A percentile compares a stretch with the other conserved stretches of the same genome.
Evolutionary conservation across 2,329 filamentous ascomycete genomes (phyloP).

Genomic region (Colletotrichum costaricense): DNA sequence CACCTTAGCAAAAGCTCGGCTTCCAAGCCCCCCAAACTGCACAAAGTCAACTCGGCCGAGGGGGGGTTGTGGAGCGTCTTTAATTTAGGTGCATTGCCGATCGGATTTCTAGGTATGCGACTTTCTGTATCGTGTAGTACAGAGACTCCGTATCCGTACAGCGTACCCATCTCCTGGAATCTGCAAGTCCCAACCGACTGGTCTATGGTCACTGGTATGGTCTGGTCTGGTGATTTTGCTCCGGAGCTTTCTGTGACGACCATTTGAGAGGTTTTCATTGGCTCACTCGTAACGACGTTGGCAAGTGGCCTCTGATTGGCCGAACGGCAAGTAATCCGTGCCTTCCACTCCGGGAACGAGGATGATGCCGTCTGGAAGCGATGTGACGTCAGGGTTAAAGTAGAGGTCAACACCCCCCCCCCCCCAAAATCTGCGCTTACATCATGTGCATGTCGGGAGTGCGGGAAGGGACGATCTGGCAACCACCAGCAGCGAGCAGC

Average conservation of each 20-base stretch:
- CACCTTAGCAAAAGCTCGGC: no score
- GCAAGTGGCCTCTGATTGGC: slow-evolving; percentile 11
- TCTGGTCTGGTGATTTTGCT: background rate
- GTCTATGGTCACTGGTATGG: background rate
- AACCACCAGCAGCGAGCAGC: slow-evolving; percentile 6
- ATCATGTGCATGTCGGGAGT: slow-evolving; percentile 10
- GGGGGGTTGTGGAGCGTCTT: background rate
- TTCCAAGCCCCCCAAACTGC: no score
- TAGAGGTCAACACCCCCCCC: background rate
- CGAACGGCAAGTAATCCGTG: background rate
- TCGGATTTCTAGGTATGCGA: background rate
- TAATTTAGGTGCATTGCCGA: background rate
- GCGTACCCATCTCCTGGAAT: background rate
- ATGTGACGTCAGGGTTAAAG: slow-evolving; percentile 21
- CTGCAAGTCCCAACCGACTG: background rate
- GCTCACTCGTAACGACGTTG: background rate
- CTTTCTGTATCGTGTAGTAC: no score
- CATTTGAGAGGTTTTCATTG: background rate
- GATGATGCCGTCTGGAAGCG: background rate
- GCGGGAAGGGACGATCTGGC: slow-evolving; percentile 13
- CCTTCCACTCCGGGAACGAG: slow-evolving; percentile 1
- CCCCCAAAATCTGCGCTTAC: background rate
- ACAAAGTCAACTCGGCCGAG: background rate
- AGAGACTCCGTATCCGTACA: background rate
- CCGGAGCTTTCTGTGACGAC: slow-evolving; percentile 12